Evolutionary conservation across 2,329 filamentous ascomycete genomes (phyloP).

Genomic region (Paecilomyces formosus): DNA sequence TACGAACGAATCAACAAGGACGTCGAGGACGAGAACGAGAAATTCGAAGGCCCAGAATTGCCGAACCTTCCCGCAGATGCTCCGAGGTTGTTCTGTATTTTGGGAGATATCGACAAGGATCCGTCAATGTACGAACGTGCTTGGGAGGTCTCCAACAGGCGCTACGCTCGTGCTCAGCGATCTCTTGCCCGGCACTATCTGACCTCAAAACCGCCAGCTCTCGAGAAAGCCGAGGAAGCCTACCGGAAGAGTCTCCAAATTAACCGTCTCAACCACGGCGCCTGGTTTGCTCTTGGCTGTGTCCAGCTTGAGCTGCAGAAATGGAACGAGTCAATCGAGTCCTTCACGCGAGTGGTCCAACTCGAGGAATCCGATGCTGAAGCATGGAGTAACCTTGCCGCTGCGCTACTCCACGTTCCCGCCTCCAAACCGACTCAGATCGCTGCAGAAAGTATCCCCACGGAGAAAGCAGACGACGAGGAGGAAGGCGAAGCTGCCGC

Average conservation of each 20-base stretch:
- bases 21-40: conserved; percentile 45
- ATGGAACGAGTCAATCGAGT: conserved; percentile 72
- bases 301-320: conserved; percentile 70
- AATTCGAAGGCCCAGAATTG: conserved; percentile 61
- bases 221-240: conserved; percentile 63
- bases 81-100: conserved; percentile 81
- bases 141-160: conserved; percentile 73
- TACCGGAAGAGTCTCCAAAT: conserved; percentile 70
- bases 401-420: conserved; percentile 58
- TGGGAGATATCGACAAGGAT: conserved; percentile 79
- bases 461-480: conserved; percentile 8
- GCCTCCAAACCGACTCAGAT: conserved; percentile 21
- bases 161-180: conserved; percentile 81
- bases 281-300: conserved; percentile 89
- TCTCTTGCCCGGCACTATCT: conserved; percentile 77
- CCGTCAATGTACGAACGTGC: conserved; percentile 71
- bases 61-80: conserved; percentile 70
- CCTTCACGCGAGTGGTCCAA: conserved; percentile 75
- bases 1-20: conserved; percentile 54
- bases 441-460: conserved; percentile 1
- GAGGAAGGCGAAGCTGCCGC: conserved; percentile 18
- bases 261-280: conserved; percentile 71
- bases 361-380: conserved; percentile 83
- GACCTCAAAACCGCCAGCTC: conserved; percentile 51
- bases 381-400: conserved; percentile 91